Base-by-base conservation (phyloP, 2,329 filamentous ascomycete genomes). In the Aspergillus sp. region DNA sequence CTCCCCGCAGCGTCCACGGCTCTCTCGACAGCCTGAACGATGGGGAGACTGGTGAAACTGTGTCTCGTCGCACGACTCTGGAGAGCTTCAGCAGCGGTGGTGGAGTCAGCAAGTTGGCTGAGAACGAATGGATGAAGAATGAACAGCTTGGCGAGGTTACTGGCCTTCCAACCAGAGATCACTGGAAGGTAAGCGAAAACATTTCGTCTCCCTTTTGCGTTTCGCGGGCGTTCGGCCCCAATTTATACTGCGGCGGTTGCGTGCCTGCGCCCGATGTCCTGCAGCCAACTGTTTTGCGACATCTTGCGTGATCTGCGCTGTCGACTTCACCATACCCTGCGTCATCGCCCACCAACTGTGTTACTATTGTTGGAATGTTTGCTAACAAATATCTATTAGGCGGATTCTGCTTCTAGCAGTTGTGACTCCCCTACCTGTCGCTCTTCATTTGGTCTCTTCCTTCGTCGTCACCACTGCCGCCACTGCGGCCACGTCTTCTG, bases 401-500 rank as follows among this genome's bases (percentile, higher is more conserved):
- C 84, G 15, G 84, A 88, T 67, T 76, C 80, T 54, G 82, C 82
- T 60, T 82, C 83, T 53, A 68, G 76, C 43, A 78, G 75, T 60
- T 88, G 85, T 73, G 82, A 83, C 67, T 81, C 80, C 9, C 78
- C 81, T 3, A 79, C 81, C 57, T 88, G 85, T 72, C 79, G 80
- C 49, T 80, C 80, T 42, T 77, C 80, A 18, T 88, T 88, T 68
- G 80, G 82, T 44, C 78, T 87, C 67, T 85, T 85, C 72, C 78
- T 82, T 50, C 84, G 85, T 50, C 84, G 85, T 57, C 85, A 88
- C 67, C 85, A 88, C 72, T 88, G 85, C 72, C 83, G 85, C 57
- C 85, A 86, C 64, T 88, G 85, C 64, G 85, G 85, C 43, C 82
- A 86, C 65, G 82, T 88, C 65, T 87, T 87, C 68, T 88, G 85